Conservation (phyloP, 257 asterid genomes). For the Solanum dulcamara region DNA sequence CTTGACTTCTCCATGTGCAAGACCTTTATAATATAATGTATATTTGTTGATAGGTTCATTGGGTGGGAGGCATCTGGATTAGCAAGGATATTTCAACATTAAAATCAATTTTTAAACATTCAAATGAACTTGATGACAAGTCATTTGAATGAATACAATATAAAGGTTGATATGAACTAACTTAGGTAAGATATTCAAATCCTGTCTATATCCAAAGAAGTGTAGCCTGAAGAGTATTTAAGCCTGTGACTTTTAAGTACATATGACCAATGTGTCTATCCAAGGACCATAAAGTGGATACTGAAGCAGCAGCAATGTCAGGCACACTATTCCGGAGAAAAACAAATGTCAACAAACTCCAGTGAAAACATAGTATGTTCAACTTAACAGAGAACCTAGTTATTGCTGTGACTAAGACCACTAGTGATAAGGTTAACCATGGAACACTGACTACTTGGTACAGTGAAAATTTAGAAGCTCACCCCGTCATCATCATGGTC, state of each 20-base stretch:
- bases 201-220: neutral
- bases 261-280: neutral
- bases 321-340: neutral
- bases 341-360: neutral
- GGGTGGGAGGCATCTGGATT: neutral
- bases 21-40: neutral
- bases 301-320: neutral
- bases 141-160: neutral
- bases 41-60: neutral
- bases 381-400: neutral
- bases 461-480: slow-evolving; percentile 12
- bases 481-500: slow-evolving; percentile 81
- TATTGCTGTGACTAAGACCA: neutral
- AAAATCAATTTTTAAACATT: neutral
- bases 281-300: neutral
- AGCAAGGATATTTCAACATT: neutral
- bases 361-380: neutral
- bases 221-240: neutral
- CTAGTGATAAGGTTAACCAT: neutral
- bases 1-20: no score
- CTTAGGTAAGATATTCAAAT: neutral
- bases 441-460: neutral
- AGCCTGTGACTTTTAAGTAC: neutral
- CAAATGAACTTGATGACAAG: neutral
- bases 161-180: neutral